Conservation (phyloP, 257 asterid species). For the Solanum lycopersicoides region DNA sequence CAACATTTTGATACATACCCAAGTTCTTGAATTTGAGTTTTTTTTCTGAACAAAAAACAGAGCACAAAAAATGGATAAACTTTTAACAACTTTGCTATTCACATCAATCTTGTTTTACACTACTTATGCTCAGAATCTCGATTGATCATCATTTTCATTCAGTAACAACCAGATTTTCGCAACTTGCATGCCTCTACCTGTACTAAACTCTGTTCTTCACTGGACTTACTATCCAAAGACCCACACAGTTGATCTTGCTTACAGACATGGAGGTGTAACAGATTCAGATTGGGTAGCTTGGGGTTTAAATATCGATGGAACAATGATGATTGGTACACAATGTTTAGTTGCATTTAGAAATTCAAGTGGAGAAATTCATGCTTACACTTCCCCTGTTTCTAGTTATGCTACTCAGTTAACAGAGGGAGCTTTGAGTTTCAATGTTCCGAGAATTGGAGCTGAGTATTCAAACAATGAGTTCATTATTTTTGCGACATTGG, state of each 20-base stretch:
- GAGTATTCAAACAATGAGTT: slow-evolving; percentile 24
- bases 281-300: slow-evolving; percentile 52
- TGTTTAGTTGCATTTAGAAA: slow-evolving; percentile 42
- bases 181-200: slow-evolving; percentile 35
- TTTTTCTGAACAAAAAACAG: too few species aligned
- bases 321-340: slow-evolving; percentile 47
- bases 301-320: slow-evolving; percentile 37
- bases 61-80: slow-evolving; percentile 7
- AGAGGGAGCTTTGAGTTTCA: slow-evolving; percentile 40
- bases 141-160: slow-evolving; percentile 22
- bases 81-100: slow-evolving; percentile 3
- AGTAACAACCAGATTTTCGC: slow-evolving; percentile 8
- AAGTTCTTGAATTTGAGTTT: not conserved
- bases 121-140: slow-evolving; percentile 12
- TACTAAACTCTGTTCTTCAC: slow-evolving; percentile 49
- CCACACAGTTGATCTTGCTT: slow-evolving; percentile 50
- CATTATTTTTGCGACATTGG: slow-evolving; percentile 51
- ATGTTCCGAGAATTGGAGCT: slow-evolving; percentile 29
- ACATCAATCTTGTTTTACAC: slow-evolving; percentile 5
- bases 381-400: slow-evolving; percentile 42
- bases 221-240: slow-evolving; percentile 45
- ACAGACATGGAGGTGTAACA: slow-evolving; percentile 32
- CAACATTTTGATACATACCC: not conserved
- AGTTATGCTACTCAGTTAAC: not conserved
- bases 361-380: slow-evolving; percentile 11